Base-by-base conservation (phyloP, 176 grass and related monocot genomes). In the Cocos nucifera region DNA sequence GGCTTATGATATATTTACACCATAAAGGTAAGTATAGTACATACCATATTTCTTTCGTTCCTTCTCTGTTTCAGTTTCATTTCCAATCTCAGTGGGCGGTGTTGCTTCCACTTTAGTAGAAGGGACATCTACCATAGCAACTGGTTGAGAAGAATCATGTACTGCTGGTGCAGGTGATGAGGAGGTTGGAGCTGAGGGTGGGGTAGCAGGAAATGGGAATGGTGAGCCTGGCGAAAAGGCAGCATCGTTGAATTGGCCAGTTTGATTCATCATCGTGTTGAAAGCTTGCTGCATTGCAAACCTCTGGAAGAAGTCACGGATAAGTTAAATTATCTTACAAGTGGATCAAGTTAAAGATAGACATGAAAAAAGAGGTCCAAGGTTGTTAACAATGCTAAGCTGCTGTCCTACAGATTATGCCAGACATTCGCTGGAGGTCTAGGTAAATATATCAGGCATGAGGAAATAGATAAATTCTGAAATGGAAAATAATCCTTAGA, bases 181-280 rank as follows among this genome's bases (percentile, higher is more conserved):
- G 73, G 52, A 74, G 75, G 78, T 49, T 15, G 77, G 75, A 70
- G 61, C 52, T 69, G 78, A 19, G 59, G 79, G 70, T 65, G 64
- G 64, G 39, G 94, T 71, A 70, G 86, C 69, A 56, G 79, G 60
- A 79, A 98, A 93, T 50, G 88, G 87, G 76, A 98, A 98, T 28
- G 84, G 81, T 25, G 67, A 73, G 69, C 80, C 85, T 12, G 69
- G 60, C 17, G 78, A 64, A 78, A 89, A 98, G 49, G 74, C 25
- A 54, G 64, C 52, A 69, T 78, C 89, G 70, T 72, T 74, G 63
- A 69, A 83, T 54, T 71, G 69, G 19, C 51, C 51, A 53, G 56
- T 64, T 53, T 92, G 88, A 64, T 73, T 73, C 94, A 98, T 98
- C 94, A 98, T 89, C 50, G 88, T 83, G 53, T 89, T 98, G 51